These are phyloP conservation scores for Obelidium mucronatum DNA, from an alignment of 192 early-diverging fungal species.

Conservation along the genomic window DNA sequence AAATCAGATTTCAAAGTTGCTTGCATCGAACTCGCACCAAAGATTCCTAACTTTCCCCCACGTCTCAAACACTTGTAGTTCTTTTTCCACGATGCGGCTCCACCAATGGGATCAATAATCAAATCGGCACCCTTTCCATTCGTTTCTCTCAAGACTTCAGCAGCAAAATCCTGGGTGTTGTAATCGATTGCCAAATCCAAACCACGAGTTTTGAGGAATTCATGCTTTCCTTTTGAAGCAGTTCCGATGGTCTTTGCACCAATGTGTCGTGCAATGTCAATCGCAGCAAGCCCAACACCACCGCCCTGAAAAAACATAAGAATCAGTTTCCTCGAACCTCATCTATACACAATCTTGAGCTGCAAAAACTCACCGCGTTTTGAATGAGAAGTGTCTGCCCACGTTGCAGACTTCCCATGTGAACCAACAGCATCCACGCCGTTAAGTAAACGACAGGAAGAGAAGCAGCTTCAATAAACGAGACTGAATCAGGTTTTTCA, in stretches of 20 bases:
- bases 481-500: constrained; percentile 66
- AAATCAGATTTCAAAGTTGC: constrained; percentile 3
- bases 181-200: constrained; percentile 80
- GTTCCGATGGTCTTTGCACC: constrained; percentile 76
- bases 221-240: constrained; percentile 72
- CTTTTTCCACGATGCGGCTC: constrained; percentile 31
- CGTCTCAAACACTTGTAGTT: constrained; percentile 37
- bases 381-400: constrained; percentile 40
- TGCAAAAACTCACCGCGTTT: constrained; percentile 37
- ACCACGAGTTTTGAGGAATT: constrained; percentile 67
- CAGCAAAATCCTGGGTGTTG: constrained; percentile 72
- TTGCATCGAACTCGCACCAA: constrained; percentile 40
- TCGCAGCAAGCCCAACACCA: constrained; percentile 78
- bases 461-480: constrained; percentile 82
- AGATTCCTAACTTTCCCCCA: constrained; percentile 40
- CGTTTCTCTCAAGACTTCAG: constrained; percentile 72
- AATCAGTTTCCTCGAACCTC: too few relatives aligned
- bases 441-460: constrained; percentile 85
- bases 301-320: constrained; percentile 16
- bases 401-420: constrained; percentile 32
- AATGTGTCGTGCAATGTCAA: constrained; percentile 78
- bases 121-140: constrained; percentile 76
- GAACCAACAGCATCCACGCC: constrained; percentile 69
- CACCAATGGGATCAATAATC: constrained; percentile 83
- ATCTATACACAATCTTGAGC: too few relatives aligned